Conservation (phyloP, 306 rosid species). For the Urtica urens region DNA sequence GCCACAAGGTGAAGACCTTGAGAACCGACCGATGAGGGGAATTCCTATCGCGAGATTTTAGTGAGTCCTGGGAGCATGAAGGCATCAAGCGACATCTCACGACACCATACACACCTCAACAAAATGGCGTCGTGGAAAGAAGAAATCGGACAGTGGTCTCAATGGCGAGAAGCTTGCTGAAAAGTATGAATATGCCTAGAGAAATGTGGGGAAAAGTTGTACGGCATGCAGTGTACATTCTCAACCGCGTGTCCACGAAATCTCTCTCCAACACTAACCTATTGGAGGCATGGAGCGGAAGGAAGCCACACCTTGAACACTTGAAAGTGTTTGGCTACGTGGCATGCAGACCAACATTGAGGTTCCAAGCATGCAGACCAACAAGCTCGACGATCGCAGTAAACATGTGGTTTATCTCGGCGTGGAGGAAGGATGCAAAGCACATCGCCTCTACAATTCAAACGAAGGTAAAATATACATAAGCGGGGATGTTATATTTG, state of each 20-base stretch:
- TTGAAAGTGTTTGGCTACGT: neutral
- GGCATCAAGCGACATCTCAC: neutral
- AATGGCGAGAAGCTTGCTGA: neutral
- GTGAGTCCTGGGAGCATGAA: neutral
- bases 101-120: neutral
- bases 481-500: neutral
- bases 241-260: neutral
- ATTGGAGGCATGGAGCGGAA: neutral
- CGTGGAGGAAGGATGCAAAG: neutral
- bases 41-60: neutral
- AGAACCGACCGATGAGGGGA: neutral
- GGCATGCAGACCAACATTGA: neutral
- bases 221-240: neutral
- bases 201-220: neutral
- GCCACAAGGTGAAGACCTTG: neutral
- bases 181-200: neutral
- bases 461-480: neutral
- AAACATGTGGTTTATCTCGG: neutral
- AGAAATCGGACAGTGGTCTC: neutral
- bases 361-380: neutral
- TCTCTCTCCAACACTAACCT: neutral
- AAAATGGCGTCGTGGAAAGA: neutral
- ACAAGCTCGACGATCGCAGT: neutral
- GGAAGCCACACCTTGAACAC: neutral
- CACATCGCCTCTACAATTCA: neutral